Base-by-base conservation (phyloP, 179 eudicot species). In the Amaranthus tricolor region DNA sequence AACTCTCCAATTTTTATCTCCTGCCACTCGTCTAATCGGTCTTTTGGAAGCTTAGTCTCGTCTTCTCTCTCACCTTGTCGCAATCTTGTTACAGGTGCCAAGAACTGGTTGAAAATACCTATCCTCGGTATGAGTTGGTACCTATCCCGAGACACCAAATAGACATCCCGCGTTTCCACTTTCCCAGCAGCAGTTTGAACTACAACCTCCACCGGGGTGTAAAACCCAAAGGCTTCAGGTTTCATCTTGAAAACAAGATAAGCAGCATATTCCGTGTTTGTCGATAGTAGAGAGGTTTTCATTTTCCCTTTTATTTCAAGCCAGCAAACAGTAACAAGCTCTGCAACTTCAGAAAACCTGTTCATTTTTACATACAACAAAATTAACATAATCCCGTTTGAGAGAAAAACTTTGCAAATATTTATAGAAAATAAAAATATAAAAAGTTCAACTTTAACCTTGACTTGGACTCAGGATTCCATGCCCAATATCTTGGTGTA, bases 401-500 rank as follows among this genome's bases (percentile, higher is more conserved):
- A 8, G 16, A 4, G 12, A 6, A 3, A 20, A 31, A 12, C 61
- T 31, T 31, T 31, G 40, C 40, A 31, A 40, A 70, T 9, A 20
- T 15, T 60, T 10, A 5, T 19, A 31, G 24, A n/a, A 4, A n/a
- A 64, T 7, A n/a, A n/a, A 24, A 61, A 60, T 47, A 73, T 9
- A 7, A 15, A 5, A 21, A 13, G 13, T 54, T 24, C 16, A 19
- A 40, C 43, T 6, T 1, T 5, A 47, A 85, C 88, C 86, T 82
- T 45, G 88, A 88, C 9, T 82, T 84, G 0, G 85, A 85, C 5
- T 70, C 59, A 31, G 93, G 72, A 76, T 68, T 81, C 93, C 91
- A 90, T 60, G 74, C 64, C 96, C 97, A 92, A 54, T 90, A 86
- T 45, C 19, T 58, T 9, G 96, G 93, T n/a, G 85, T 77, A 40